phyloP scores from a whole-genome alignment of 2,329 filamentous ascomycete genomes.

The Colletotrichum australisinense region DNA sequence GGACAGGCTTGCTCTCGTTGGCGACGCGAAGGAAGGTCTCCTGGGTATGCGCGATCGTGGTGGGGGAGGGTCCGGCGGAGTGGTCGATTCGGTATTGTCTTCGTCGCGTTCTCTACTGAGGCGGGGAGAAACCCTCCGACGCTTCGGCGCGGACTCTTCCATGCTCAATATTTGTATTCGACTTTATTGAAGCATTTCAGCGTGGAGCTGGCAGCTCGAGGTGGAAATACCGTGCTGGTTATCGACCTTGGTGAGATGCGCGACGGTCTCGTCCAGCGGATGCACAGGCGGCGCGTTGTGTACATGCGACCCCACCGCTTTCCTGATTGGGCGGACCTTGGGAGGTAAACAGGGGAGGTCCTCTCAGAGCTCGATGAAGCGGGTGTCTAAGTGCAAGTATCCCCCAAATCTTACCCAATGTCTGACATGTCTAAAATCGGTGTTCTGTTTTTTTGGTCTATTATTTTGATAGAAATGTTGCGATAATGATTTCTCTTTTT shows the following conservation, averaged over 20 bases:
- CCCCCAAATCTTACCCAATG: neutral
- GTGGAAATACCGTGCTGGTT: too few species aligned
- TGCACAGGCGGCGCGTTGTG: conserved; percentile 6
- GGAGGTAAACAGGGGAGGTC: conserved; percentile 3
- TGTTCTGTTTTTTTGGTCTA: too few species aligned
- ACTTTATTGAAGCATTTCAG: neutral
- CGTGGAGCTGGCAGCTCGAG: neutral
- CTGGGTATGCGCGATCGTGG: conserved; percentile 41
- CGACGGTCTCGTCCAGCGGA: conserved; percentile 3
- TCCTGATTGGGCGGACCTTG: conserved; percentile 10
- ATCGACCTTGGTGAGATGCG: neutral
- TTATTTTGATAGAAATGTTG: too few species aligned
- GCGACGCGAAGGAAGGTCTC: conserved; percentile 73
- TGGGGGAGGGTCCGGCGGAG: conserved; percentile 44
- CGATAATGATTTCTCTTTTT: too few species aligned
- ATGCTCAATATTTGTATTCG: conserved; percentile 38
- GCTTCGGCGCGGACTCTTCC: conserved; percentile 71
- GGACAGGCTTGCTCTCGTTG: conserved; percentile 72
- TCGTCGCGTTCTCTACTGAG: conserved; percentile 45
- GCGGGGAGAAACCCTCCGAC: conserved; percentile 71
- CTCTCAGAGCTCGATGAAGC: neutral
- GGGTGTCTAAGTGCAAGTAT: neutral
- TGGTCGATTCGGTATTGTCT: conserved; percentile 48
- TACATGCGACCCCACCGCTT: conserved; percentile 41
- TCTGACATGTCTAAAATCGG: too few species aligned